phyloP scores from a whole-genome alignment of 2,329 filamentous ascomycete genomes.

The Nannizzia gypsea region DNA sequence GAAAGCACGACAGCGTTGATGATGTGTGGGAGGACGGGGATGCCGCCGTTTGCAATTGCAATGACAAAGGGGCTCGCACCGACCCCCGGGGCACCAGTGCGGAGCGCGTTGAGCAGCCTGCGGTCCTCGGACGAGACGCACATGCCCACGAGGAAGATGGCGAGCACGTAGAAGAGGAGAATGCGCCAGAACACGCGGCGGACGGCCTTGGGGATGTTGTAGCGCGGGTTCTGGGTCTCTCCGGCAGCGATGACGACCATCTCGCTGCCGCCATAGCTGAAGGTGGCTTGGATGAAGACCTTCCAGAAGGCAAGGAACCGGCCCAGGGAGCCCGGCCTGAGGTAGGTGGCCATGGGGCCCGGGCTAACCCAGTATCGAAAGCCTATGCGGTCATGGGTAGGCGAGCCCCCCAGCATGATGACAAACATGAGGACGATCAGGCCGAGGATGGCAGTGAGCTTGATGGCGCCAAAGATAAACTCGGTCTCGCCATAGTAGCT shows the following conservation, averaged over 20 bases:
- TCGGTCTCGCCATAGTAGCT: slow-evolving; percentile 19
- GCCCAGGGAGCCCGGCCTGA: slow-evolving; percentile 29
- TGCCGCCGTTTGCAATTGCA: slow-evolving; percentile 37
- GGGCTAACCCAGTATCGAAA: slow-evolving; percentile 41
- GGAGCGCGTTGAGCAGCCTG: slow-evolving; percentile 23
- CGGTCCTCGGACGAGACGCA: slow-evolving; percentile 29
- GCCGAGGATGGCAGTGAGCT: slow-evolving; percentile 40
- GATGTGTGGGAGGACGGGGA: slow-evolving; percentile 27
- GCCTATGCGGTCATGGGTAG: slow-evolving; percentile 34
- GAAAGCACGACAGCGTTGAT: slow-evolving; percentile 33
- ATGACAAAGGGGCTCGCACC: slow-evolving; percentile 44
- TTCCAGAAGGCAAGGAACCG: slow-evolving; percentile 45
- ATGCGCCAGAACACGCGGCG: slow-evolving; percentile 37
- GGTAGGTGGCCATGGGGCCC: slow-evolving; percentile 34
- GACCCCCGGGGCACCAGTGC: slow-evolving; percentile 24
- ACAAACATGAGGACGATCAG: slow-evolving; percentile 42
- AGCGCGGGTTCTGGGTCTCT: slow-evolving; percentile 36
- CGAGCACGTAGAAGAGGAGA: slow-evolving; percentile 30
- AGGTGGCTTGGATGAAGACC: slow-evolving; percentile 37
- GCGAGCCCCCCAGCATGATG: slow-evolving; percentile 38
- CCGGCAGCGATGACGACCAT: slow-evolving; percentile 39
- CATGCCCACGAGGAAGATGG: slow-evolving; percentile 25
- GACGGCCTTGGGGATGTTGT: slow-evolving; percentile 32
- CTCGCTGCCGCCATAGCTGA: slow-evolving; percentile 42
- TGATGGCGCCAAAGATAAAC: slow-evolving; percentile 41